Evolutionary conservation across 169 alveolate genomes (phyloP).

Genomic region (Plasmodium malariae): DNA sequence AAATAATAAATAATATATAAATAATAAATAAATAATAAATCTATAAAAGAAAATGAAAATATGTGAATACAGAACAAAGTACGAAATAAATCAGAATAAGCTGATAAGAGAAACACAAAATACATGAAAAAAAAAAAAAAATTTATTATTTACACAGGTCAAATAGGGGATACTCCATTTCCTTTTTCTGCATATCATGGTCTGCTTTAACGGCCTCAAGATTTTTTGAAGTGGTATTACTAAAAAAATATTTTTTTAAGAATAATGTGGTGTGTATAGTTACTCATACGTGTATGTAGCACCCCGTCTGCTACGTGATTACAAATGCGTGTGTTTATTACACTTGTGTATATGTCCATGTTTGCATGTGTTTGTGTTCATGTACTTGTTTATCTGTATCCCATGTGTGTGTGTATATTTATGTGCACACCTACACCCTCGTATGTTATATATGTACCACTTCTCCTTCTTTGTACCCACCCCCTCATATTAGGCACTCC

Average conservation of each 20-base stretch:
- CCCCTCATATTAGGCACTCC: constrained; percentile 65
- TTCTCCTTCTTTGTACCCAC: too few relatives aligned
- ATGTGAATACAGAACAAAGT: background rate
- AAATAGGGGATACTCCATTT: constrained; percentile 78
- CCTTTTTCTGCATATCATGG: constrained; percentile 81
- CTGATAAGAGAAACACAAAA: background rate
- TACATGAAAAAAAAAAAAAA: background rate
- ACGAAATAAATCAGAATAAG: background rate
- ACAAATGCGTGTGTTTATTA: too few relatives aligned
- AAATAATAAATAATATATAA: too few relatives aligned
- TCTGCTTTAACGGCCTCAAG: constrained; percentile 90
- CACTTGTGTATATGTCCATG: too few relatives aligned
- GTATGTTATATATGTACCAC: too few relatives aligned
- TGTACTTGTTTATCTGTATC: too few relatives aligned
- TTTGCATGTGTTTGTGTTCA: too few relatives aligned
- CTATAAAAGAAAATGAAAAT: background rate
- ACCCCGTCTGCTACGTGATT: too few relatives aligned
- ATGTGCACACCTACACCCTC: background rate
- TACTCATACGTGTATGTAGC: too few relatives aligned
- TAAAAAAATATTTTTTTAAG: too few relatives aligned
- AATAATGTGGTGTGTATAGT: too few relatives aligned
- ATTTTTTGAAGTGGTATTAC: constrained; percentile 85
- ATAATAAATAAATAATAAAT: background rate
- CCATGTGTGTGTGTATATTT: background rate
- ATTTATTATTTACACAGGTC: constrained; percentile 29